These are phyloP conservation scores for Ensete ventricosum DNA, from an alignment of 176 grass and related monocot genomes.

Conservation along the genomic window DNA sequence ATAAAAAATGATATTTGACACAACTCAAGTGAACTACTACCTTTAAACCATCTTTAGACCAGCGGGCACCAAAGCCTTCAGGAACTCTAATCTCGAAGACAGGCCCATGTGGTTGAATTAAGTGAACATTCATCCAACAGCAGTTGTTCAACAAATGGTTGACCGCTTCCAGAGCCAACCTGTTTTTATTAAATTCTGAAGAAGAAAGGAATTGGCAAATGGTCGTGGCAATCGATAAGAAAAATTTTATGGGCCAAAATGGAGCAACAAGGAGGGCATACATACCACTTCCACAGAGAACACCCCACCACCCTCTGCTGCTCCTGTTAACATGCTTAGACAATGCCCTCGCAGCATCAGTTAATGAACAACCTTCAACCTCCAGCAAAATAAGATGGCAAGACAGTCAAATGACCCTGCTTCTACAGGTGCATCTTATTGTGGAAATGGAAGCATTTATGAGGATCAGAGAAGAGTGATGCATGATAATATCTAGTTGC, in stretches of 20 bases:
- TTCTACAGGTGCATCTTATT: neutral
- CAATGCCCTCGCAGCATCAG: conserved; percentile 89
- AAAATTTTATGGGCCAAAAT: neutral
- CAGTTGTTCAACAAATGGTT: conserved; percentile 42
- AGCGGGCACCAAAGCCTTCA: conserved; percentile 82
- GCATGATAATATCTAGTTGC: neutral
- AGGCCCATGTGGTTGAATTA: conserved; percentile 47
- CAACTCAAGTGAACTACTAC: conserved; percentile 22
- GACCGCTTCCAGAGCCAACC: conserved; percentile 43
- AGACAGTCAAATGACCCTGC: conserved; percentile 13
- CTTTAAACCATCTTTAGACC: conserved; percentile 79
- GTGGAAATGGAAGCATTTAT: neutral
- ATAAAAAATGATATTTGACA: neutral
- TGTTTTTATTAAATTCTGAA: conserved; percentile 69
- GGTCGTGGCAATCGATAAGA: conserved; percentile 9
- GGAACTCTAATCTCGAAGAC: conserved; percentile 77
- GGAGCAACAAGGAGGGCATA: neutral
- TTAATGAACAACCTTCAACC: conserved; percentile 77
- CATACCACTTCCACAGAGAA: conserved; percentile 58
- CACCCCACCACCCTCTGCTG: conserved; percentile 70
- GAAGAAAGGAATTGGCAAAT: conserved; percentile 21
- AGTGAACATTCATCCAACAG: conserved; percentile 82
- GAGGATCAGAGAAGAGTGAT: neutral
- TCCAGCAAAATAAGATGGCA: conserved; percentile 31
- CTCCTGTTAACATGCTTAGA: conserved; percentile 84